These are phyloP conservation scores for Cornus suecica DNA, from an alignment of 148 eudicot species.

Conservation along the genomic window DNA sequence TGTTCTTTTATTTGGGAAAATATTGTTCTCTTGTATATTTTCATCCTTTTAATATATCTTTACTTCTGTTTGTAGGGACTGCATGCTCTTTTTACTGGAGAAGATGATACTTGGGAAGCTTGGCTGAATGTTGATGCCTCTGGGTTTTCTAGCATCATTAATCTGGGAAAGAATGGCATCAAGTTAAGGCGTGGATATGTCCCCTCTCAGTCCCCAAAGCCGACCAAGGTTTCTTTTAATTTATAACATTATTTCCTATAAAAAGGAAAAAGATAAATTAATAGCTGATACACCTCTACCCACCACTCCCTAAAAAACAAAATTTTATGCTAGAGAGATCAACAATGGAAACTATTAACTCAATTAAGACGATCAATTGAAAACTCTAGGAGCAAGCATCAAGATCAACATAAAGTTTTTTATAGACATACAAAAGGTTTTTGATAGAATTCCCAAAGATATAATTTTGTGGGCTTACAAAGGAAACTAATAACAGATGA, in stretches of 20 bases:
- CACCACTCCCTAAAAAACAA: not conserved
- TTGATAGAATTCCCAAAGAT: too few species aligned
- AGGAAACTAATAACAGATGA: too few species aligned
- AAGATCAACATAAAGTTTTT: too few species aligned
- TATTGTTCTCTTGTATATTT: not conserved
- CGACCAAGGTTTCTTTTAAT: constrained; percentile 62
- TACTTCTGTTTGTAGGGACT: constrained; percentile 56
- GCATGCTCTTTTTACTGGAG: constrained; percentile 92
- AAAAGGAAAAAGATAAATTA: not conserved
- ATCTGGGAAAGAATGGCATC: constrained; percentile 61
- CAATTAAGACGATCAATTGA: too few species aligned
- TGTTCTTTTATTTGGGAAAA: constrained; percentile 11
- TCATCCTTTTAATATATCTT: not conserved
- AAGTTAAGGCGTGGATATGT: constrained; percentile 95
- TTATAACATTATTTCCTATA: constrained; percentile 1
- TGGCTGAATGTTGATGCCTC: constrained; percentile 86
- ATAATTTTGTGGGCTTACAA: not conserved
- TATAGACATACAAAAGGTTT: too few species aligned
- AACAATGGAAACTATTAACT: too few species aligned
- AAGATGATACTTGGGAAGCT: constrained; percentile 98
- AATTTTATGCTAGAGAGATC: too few species aligned
- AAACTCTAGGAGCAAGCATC: too few species aligned
- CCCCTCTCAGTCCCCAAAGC: constrained; percentile 74
- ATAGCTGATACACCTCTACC: not conserved
- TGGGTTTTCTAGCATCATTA: constrained; percentile 63